phyloP scores from a whole-genome alignment of 768 basidiomycete genomes.

The Lentinula detonsa region DNA sequence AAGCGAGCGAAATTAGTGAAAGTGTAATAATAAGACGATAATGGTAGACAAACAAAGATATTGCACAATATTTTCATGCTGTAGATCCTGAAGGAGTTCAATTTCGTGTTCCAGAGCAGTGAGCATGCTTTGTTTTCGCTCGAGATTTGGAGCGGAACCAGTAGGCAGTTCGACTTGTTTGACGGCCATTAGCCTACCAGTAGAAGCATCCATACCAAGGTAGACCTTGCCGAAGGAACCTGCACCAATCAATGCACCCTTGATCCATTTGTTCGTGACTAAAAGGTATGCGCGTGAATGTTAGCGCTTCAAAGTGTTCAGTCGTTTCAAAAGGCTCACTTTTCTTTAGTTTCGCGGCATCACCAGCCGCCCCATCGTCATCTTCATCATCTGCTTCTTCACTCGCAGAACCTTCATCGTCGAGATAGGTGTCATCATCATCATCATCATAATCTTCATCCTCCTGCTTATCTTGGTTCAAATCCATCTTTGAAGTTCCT shows the following conservation, averaged over 20 bases:
- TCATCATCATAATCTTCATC: slow-evolving; percentile 43
- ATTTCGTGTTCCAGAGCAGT: slow-evolving; percentile 91
- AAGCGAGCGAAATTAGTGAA: not conserved
- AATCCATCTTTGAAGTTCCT: slow-evolving; percentile 26
- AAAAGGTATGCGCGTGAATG: slow-evolving; percentile 2
- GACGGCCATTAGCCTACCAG: slow-evolving; percentile 91
- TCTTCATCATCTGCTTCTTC: slow-evolving; percentile 41
- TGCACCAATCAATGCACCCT: slow-evolving; percentile 91
- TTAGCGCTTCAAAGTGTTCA: not conserved
- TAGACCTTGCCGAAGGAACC: slow-evolving; percentile 95
- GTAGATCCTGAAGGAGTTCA: slow-evolving; percentile 84
- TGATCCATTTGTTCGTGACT: slow-evolving; percentile 88
- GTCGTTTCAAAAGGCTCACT: slow-evolving; percentile 26
- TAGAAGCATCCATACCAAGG: slow-evolving; percentile 90
- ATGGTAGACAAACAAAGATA: slow-evolving; percentile 70
- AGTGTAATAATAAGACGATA: not conserved
- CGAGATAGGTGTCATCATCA: slow-evolving; percentile 38
- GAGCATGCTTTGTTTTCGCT: slow-evolving; percentile 91
- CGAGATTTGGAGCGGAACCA: slow-evolving; percentile 79
- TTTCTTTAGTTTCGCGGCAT: slow-evolving; percentile 32
- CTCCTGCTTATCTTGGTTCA: slow-evolving; percentile 27
- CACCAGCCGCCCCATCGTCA: slow-evolving; percentile 38
- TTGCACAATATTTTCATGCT: slow-evolving; percentile 96
- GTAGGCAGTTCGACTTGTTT: slow-evolving; percentile 94
- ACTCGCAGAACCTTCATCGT: slow-evolving; percentile 28